These are phyloP conservation scores for Aspergillus novofumigatus DNA, from an alignment of 2,329 filamentous ascomycete species.

Conservation along the genomic window DNA sequence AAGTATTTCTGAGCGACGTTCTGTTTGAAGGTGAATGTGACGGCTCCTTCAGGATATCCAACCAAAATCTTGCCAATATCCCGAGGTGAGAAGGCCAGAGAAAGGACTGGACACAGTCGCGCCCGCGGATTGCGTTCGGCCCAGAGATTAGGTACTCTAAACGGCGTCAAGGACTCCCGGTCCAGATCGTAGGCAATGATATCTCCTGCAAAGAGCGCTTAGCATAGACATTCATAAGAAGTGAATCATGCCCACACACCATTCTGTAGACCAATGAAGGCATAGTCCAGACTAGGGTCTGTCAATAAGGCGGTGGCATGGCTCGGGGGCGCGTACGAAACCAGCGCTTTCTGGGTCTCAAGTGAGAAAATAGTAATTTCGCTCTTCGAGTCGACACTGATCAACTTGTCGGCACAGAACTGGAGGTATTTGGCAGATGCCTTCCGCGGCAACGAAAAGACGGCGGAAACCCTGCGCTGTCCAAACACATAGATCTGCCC, in stretches of 20 bases:
- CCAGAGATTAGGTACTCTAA: slow-evolving; percentile 88
- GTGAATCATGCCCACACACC: slow-evolving; percentile 38
- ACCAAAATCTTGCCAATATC: slow-evolving; percentile 90
- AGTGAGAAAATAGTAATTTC: slow-evolving; percentile 83
- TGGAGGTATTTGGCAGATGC: slow-evolving; percentile 73
- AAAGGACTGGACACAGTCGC: slow-evolving; percentile 63
- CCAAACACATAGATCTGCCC: slow-evolving; percentile 90
- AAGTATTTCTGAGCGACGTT: slow-evolving; percentile 74
- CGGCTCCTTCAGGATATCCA: slow-evolving; percentile 83
- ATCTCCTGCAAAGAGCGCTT: slow-evolving; percentile 53
- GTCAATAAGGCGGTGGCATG: slow-evolving; percentile 69
- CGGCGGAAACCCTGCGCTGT: slow-evolving; percentile 71
- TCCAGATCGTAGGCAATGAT: slow-evolving; percentile 92
- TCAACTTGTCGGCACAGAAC: slow-evolving; percentile 79
- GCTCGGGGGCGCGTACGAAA: slow-evolving; percentile 71
- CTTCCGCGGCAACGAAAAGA: slow-evolving; percentile 65
- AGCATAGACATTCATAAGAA: neutral
- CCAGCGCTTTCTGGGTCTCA: slow-evolving; percentile 61
- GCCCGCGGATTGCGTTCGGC: slow-evolving; percentile 64
- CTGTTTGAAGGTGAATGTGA: slow-evolving; percentile 92
- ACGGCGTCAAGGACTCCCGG: slow-evolving; percentile 68
- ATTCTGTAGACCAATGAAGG: slow-evolving; percentile 74
- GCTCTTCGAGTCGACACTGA: slow-evolving; percentile 81
- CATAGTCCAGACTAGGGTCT: slow-evolving; percentile 91
- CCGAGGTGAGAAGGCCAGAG: slow-evolving; percentile 79